phyloP scores from a whole-genome alignment of 768 basidiomycete species.

The Panaeolus cyanescens region DNA sequence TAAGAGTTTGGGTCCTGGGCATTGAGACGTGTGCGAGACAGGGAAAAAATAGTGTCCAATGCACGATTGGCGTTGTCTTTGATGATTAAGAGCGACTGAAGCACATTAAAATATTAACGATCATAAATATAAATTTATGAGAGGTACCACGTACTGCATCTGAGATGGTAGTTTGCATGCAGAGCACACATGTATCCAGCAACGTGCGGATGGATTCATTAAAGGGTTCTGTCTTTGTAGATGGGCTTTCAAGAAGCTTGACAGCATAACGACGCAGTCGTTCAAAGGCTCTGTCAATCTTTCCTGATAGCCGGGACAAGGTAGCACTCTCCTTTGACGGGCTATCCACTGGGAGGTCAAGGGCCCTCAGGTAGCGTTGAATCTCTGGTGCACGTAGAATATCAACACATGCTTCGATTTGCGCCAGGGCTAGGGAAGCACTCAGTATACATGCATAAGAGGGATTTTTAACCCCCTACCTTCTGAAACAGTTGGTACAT shows the following conservation, averaged over 20 bases:
- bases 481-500: background rate
- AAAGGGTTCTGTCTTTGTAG: background rate
- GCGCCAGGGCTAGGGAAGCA: background rate
- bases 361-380: background rate
- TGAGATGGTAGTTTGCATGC: background rate
- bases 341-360: background rate
- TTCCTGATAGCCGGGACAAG: constrained; percentile 40
- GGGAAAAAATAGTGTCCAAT: constrained; percentile 21
- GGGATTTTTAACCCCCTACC: constrained; percentile 2
- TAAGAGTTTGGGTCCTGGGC: constrained; percentile 32
- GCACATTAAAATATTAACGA: too few species aligned
- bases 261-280: constrained; percentile 52
- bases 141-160: background rate
- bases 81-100: background rate
- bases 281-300: constrained; percentile 64
- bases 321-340: constrained; percentile 30
- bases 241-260: constrained; percentile 43
- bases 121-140: background rate
- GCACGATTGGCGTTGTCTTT: constrained; percentile 21
- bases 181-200: constrained; percentile 7
- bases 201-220: constrained; percentile 8
- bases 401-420: background rate
- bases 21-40: constrained; percentile 21
- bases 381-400: background rate
- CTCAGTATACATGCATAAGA: too few species aligned